These are phyloP conservation scores for Adansonia rubrostipa DNA, from an alignment of 441 rosid genomes.

Conservation along the genomic window DNA sequence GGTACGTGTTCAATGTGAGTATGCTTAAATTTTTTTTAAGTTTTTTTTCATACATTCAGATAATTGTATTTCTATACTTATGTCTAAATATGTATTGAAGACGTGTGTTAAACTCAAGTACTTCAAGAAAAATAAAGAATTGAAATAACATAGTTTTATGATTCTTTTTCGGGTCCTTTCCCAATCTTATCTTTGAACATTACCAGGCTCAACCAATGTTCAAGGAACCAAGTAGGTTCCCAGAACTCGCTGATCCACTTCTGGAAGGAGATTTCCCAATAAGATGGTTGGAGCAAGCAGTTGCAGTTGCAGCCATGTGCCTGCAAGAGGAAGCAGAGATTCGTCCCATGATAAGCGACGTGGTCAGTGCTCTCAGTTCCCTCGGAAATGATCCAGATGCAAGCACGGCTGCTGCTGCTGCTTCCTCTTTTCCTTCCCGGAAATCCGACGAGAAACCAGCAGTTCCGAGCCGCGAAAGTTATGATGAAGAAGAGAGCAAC, in stretches of 20 bases:
- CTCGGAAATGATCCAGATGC: conserved; percentile 43
- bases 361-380: conserved; percentile 70
- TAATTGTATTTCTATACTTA: too few species aligned
- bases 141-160: too few species aligned
- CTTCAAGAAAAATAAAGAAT: too few species aligned
- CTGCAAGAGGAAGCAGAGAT: conserved; percentile 69
- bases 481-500: conserved; percentile 27
- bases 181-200: neutral
- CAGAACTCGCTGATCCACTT: conserved; percentile 69
- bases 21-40: too few species aligned
- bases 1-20: too few species aligned
- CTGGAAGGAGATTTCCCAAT: conserved; percentile 55
- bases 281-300: conserved; percentile 70
- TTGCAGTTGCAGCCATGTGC: conserved; percentile 88
- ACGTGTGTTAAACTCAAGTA: too few species aligned
- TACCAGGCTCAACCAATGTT: conserved; percentile 76
- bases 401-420: neutral
- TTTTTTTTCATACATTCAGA: too few species aligned
- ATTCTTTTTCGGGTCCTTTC: neutral
- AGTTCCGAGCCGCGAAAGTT: neutral
- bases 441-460: neutral
- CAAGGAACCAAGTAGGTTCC: conserved; percentile 64
- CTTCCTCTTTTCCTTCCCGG: neutral
- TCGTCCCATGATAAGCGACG: conserved; percentile 78
- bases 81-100: too few species aligned